Percentiles rank a stretch among this genome's conserved stretches.
Conservation (phyloP, 1,284 basidiomycete species). For the Stygiomarasmius scandens region DNA sequence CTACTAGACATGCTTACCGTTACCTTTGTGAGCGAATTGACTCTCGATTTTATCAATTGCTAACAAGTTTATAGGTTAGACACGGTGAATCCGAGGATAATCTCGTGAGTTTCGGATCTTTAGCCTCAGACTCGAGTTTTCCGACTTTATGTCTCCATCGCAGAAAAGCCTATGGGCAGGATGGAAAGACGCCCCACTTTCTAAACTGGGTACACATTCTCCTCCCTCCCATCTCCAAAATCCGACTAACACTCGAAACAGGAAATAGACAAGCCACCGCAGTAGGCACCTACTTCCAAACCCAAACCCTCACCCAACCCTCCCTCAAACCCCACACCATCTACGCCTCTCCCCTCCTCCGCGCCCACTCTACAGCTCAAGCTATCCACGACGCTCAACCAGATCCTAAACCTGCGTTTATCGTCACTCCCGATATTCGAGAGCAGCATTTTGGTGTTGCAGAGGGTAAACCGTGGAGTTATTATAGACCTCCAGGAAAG, state of each 20-base stretch:
- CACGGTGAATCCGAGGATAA: slow-evolving; percentile 78
- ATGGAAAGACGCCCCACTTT: slow-evolving; percentile 79
- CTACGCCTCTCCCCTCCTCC: slow-evolving; percentile 74
- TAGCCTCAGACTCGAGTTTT: background rate
- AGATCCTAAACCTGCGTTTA: slow-evolving; percentile 53
- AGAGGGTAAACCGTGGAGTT: slow-evolving; percentile 61
- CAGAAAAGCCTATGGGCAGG: slow-evolving; percentile 72
- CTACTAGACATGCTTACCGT: slow-evolving; percentile 8
- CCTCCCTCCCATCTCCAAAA: slow-evolving; percentile 3
- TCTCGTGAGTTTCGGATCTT: slow-evolving; percentile 34
- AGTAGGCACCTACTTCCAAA: slow-evolving; percentile 55
- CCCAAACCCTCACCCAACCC: slow-evolving; percentile 21
- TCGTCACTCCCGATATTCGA: slow-evolving; percentile 50
- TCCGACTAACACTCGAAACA: slow-evolving; percentile 17
- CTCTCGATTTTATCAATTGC: background rate
- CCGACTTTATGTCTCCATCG: background rate
- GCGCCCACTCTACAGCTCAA: slow-evolving; percentile 70
- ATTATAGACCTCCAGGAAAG: slow-evolving; percentile 31
- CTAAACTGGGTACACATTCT: slow-evolving; percentile 58
- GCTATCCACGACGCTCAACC: slow-evolving; percentile 56
- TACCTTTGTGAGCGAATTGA: slow-evolving; percentile 12
- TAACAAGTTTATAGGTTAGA: slow-evolving; percentile 49
- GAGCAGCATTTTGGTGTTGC: slow-evolving; percentile 72
- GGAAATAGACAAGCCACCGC: slow-evolving; percentile 71
- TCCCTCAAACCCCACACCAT: slow-evolving; percentile 62